These are phyloP conservation scores for Pleurostoma richardsiae DNA, from an alignment of 2,329 filamentous ascomycete genomes.

Conservation along the genomic window DNA sequence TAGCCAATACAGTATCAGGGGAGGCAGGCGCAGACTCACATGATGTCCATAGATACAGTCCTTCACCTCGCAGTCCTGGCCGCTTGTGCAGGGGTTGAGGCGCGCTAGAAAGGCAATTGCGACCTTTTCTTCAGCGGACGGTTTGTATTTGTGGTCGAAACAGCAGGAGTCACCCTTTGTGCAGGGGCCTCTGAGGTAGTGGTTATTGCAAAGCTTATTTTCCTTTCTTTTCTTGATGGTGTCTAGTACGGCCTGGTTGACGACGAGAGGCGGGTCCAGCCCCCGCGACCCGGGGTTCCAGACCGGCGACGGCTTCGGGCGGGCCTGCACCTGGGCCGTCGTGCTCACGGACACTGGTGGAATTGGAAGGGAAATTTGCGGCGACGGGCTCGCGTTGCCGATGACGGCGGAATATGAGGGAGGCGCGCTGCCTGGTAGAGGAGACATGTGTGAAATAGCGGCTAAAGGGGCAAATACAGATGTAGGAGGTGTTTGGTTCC, in stretches of 20 bases:
- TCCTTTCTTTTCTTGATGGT: conserved; percentile 51
- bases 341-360: conserved; percentile 13
- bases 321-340: conserved; percentile 12
- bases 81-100: conserved; percentile 51
- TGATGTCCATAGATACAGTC: conserved; percentile 62
- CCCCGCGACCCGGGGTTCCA: conserved; percentile 53
- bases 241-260: conserved; percentile 42
- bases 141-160: conserved; percentile 52
- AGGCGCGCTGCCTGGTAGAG: conserved; percentile 11
- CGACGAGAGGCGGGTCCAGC: conserved; percentile 44
- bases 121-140: conserved; percentile 47
- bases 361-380: conserved; percentile 36
- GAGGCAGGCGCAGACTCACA: conserved; percentile 29
- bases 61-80: conserved; percentile 52
- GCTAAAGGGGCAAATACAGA: conserved; percentile 2
- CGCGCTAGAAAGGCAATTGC: conserved; percentile 52
- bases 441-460: conserved; percentile 8
- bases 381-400: conserved; percentile 34
- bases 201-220: conserved; percentile 57
- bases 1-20: too few relatives aligned
- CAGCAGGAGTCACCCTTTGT: conserved; percentile 47
- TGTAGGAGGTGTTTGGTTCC: conserved; percentile 7
- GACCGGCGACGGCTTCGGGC: conserved; percentile 20
- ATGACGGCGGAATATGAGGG: conserved; percentile 36
- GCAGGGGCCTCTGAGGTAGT: conserved; percentile 54